Conservation (phyloP, 371 early-diverging fungal genomes). For the Lichtheimia ramosa region DNA sequence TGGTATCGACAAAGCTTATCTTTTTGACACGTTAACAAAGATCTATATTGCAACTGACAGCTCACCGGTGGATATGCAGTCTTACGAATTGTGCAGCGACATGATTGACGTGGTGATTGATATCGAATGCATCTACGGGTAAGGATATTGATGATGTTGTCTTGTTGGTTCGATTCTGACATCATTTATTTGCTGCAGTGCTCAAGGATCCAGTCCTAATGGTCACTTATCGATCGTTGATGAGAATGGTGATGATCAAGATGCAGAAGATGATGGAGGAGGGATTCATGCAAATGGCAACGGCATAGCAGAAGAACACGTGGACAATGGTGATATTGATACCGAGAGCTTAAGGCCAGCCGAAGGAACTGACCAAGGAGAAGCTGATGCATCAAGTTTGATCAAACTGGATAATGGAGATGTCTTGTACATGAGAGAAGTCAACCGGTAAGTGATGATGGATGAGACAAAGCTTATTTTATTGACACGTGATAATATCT, state of each 20-base stretch:
- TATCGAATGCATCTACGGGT: slow-evolving; percentile 80
- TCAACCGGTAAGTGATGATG: slow-evolving; percentile 57
- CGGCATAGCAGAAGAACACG: neutral
- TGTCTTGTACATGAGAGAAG: slow-evolving; percentile 80
- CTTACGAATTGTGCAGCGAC: slow-evolving; percentile 91
- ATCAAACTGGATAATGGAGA: slow-evolving; percentile 84
- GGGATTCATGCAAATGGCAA: slow-evolving; percentile 9
- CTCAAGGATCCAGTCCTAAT: slow-evolving; percentile 35
- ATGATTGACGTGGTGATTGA: slow-evolving; percentile 95
- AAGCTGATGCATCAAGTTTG: slow-evolving; percentile 52
- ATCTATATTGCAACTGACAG: slow-evolving; percentile 95
- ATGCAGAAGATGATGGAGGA: neutral
- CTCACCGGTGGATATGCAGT: slow-evolving; percentile 91
- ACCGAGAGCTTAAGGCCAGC: slow-evolving; percentile 10
- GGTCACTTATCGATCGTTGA: slow-evolving; percentile 12
- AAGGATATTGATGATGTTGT: slow-evolving; percentile 13
- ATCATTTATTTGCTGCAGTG: slow-evolving; percentile 7
- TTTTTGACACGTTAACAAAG: slow-evolving; percentile 88
- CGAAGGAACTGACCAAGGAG: slow-evolving; percentile 4
- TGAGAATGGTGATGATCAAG: slow-evolving; percentile 12
- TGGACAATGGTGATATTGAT: slow-evolving; percentile 6
- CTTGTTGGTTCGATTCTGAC: neutral
- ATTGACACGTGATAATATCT: neutral
- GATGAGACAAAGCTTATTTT: neutral
- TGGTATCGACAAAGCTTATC: slow-evolving; percentile 92